phyloP scores from a whole-genome alignment of 306 rosid species.

The Cucurbita argyrosperma region DNA sequence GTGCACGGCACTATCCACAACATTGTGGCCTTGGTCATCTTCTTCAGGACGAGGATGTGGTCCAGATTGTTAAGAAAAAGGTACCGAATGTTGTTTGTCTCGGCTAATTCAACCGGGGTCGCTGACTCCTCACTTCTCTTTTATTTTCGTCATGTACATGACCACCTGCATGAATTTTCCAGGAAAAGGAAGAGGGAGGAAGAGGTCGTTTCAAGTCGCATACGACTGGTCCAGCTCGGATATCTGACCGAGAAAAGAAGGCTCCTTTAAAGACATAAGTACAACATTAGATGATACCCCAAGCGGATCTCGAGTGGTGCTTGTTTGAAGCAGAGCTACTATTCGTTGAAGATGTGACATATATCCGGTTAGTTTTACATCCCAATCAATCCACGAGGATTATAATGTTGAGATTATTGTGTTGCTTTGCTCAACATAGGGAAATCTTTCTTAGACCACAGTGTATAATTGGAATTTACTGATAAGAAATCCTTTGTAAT shows the following conservation, averaged over 20 bases:
- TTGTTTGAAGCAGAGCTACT: background rate
- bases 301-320: conserved; percentile 12
- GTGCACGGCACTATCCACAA: conserved; percentile 95
- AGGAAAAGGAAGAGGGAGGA: conserved; percentile 91
- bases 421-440: background rate
- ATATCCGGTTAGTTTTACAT: background rate
- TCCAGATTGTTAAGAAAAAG: conserved; percentile 99
- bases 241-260: conserved; percentile 93
- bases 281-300: background rate
- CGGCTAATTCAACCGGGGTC: background rate
- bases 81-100: conserved; percentile 18
- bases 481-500: background rate
- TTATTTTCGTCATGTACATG: background rate
- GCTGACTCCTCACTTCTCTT: background rate
- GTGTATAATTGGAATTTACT: conserved; percentile 4
- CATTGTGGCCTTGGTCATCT: conserved; percentile 74
- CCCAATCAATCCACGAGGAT: background rate
- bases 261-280: conserved; percentile 71
- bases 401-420: background rate
- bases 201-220: conserved; percentile 96
- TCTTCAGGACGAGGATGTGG: conserved; percentile 87
- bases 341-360: background rate
- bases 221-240: conserved; percentile 81
- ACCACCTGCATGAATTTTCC: conserved; percentile 8
- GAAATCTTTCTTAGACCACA: background rate